phyloP scores from a whole-genome alignment of 1,284 basidiomycete genomes.

The Ceratobasidium sp. region DNA sequence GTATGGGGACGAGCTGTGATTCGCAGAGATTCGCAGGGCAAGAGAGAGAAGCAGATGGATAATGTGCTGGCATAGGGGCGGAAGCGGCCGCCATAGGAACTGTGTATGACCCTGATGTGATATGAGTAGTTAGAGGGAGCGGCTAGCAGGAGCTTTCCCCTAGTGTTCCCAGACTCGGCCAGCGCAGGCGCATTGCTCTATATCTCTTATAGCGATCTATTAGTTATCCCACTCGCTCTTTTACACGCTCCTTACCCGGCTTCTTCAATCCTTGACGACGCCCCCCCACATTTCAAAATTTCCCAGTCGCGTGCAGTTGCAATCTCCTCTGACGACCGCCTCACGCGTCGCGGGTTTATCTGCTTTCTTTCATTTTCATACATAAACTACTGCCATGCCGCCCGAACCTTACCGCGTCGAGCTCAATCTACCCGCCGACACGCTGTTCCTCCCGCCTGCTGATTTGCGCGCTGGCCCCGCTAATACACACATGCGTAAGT shows the following conservation, averaged over 20 bases:
- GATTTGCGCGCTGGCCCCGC: not conserved
- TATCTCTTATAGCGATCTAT: not conserved
- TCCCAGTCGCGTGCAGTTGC: not conserved
- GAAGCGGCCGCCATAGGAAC: conserved; percentile 9
- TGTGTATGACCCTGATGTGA: conserved; percentile 24
- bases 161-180: conserved; percentile 41
- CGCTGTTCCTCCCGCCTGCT: not conserved
- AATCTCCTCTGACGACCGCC: not conserved
- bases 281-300: conserved; percentile 8
- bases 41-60: too few relatives aligned
- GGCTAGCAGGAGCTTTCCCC: not conserved
- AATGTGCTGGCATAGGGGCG: not conserved
- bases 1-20: too few relatives aligned
- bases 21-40: too few relatives aligned
- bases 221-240: conserved; percentile 14
- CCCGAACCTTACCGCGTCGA: not conserved
- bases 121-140: too few relatives aligned
- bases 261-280: conserved; percentile 3
- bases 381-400: conserved; percentile 2
- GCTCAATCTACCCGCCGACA: conserved; percentile 1
- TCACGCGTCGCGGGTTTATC: not conserved
- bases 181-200: conserved; percentile 41
- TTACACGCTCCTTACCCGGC: conserved; percentile 12
- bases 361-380: not conserved
- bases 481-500: conserved; percentile 22